A percentile compares a stretch with the other conserved stretches of the same genome.
Evolutionary conservation across 1,284 basidiomycete genomes (phyloP).

Genomic region (Apiotrichum porosum): DNA sequence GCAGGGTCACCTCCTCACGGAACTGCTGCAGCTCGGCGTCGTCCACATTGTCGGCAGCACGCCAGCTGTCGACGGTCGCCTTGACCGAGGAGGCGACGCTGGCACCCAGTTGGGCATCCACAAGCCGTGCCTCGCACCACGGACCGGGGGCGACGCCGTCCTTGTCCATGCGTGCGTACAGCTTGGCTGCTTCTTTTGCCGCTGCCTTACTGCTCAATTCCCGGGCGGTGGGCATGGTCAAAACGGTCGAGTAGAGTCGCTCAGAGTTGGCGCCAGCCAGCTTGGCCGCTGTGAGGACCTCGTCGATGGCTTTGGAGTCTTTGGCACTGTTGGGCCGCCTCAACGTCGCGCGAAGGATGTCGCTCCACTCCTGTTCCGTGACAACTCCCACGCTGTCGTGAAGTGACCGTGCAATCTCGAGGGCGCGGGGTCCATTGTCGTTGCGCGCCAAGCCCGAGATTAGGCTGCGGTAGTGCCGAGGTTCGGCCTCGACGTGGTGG

Average conservation of each 20-base stretch:
- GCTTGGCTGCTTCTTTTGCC: not conserved
- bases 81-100: too few species aligned
- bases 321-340: too few species aligned
- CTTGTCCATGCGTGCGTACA: not conserved
- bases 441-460: conserved; percentile 1
- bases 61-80: conserved; percentile 11
- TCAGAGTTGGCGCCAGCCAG: not conserved
- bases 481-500: not conserved
- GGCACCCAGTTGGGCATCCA: conserved; percentile 15
- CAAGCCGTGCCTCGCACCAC: conserved; percentile 14
- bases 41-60: not conserved
- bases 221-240: not conserved
- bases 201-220: not conserved
- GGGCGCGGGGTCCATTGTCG: conserved; percentile 10
- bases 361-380: conserved; percentile 2
- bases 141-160: conserved; percentile 9
- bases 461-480: not conserved
- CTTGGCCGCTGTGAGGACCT: not conserved
- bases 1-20: not conserved
- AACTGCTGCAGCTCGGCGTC: not conserved
- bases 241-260: conserved; percentile 8
- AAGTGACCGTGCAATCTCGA: conserved; percentile 3
- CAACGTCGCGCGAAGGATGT: conserved; percentile 8
- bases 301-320: not conserved
- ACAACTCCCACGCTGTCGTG: not conserved